Percentiles rank a stretch among this genome's conserved stretches.
phyloP scores from a whole-genome alignment of 2,329 filamentous ascomycete species.

The Ophiosphaerella korrae region DNA sequence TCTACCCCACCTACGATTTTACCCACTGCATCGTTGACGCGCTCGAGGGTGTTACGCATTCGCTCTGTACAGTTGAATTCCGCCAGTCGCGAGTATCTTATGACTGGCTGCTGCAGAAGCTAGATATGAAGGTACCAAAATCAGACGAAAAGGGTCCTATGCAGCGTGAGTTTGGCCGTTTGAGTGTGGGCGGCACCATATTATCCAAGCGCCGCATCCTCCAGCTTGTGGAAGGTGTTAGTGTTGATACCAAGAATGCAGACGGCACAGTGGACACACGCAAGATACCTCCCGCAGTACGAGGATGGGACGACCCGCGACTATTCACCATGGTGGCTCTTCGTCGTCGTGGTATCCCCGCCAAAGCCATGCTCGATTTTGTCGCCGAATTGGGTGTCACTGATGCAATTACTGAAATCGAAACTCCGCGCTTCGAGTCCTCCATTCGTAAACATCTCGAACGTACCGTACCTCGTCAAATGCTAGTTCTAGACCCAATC shows the following conservation, averaged over 20 bases:
- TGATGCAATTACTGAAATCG: conserved; percentile 77
- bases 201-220: conserved; percentile 85
- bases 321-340: conserved; percentile 87
- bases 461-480: conserved; percentile 82
- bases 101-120: conserved; percentile 82
- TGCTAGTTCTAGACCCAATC: conserved; percentile 86
- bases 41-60: conserved; percentile 90
- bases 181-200: conserved; percentile 83
- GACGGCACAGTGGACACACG: conserved; percentile 48
- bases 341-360: conserved; percentile 82
- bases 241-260: conserved; percentile 50
- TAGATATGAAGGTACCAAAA: conserved; percentile 76
- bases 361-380: conserved; percentile 86
- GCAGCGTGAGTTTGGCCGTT: conserved; percentile 82
- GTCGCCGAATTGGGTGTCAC: conserved; percentile 91
- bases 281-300: conserved; percentile 63
- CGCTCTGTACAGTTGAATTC: conserved; percentile 92
- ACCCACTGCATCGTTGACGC: conserved; percentile 90
- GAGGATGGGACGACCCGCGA: conserved; percentile 89
- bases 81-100: conserved; percentile 84
- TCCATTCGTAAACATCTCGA: conserved; percentile 86
- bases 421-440: conserved; percentile 82
- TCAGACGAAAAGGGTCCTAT: conserved; percentile 67
- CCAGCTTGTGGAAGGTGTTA: conserved; percentile 73
- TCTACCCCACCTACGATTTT: conserved; percentile 95